phyloP scores from a whole-genome alignment of 2,329 filamentous ascomycete genomes.

The Hypocrella siamensis region DNA sequence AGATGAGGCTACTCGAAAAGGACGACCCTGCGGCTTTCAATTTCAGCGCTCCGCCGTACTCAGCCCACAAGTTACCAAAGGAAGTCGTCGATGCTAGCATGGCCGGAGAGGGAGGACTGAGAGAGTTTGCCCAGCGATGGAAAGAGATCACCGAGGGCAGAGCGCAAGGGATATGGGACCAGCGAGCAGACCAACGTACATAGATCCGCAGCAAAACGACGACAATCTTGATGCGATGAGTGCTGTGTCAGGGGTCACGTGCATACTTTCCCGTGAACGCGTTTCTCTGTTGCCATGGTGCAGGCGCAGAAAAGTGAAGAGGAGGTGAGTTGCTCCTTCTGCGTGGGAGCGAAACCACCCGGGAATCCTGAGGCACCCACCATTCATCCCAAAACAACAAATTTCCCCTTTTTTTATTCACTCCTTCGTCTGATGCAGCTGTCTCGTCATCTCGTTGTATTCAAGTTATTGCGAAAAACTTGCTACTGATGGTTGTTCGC shows the following conservation, averaged over 20 bases:
- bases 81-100: conserved; percentile 68
- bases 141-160: conserved; percentile 36
- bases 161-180: conserved; percentile 23
- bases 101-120: conserved; percentile 58
- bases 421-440: no score
- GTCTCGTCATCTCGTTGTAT: no score
- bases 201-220: no score
- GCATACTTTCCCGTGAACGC: not conserved
- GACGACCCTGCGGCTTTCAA: conserved; percentile 82
- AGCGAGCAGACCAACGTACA: conserved; percentile 7
- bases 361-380: conserved; percentile 4
- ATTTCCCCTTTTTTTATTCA: no score
- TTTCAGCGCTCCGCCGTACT: conserved; percentile 76
- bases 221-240: no score
- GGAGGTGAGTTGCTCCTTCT: conserved; percentile 5
- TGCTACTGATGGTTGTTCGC: not conserved
- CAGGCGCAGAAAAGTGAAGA: conserved; percentile 4
- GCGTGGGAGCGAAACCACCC: not conserved
- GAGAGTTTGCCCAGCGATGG: conserved; percentile 69
- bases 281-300: not conserved
- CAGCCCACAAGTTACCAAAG: conserved; percentile 85
- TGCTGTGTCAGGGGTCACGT: not conserved
- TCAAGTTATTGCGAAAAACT: no score
- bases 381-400: not conserved
- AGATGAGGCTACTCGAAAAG: conserved; percentile 67